Conservation (phyloP, 352 stramenopile species). For the Phytophthora pluvialis region DNA sequence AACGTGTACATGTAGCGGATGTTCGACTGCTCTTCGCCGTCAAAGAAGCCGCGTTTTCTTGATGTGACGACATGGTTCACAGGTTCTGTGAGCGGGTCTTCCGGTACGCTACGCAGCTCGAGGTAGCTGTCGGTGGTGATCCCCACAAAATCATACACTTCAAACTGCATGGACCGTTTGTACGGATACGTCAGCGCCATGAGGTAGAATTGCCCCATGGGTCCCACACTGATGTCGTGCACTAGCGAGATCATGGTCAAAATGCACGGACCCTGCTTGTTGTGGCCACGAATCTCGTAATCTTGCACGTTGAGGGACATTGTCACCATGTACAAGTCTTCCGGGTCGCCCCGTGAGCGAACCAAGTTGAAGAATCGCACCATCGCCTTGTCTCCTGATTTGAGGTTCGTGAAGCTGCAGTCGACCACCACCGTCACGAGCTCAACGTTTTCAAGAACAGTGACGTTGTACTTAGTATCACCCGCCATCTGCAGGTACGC, state of each 20-base stretch:
- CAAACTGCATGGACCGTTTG: constrained; percentile 32
- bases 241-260: constrained; percentile 37
- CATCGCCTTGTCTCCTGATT: constrained; percentile 15
- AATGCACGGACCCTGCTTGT: constrained; percentile 23
- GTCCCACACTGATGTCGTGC: constrained; percentile 20
- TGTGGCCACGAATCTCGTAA: constrained; percentile 30
- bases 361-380: constrained; percentile 44
- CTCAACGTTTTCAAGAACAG: constrained; percentile 37
- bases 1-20: constrained; percentile 36
- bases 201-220: constrained; percentile 25
- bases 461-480: constrained; percentile 45
- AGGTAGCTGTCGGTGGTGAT: constrained; percentile 32
- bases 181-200: constrained; percentile 43
- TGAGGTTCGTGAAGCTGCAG: constrained; percentile 42
- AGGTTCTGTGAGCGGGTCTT: constrained; percentile 12
- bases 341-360: constrained; percentile 12
- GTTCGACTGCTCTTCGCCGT: constrained; percentile 40
- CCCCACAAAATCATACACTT: constrained; percentile 31
- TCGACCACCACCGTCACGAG: constrained; percentile 51
- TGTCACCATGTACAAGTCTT: constrained; percentile 28
- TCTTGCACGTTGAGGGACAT: constrained; percentile 43
- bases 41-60: constrained; percentile 36
- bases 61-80: constrained; percentile 34
- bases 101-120: constrained; percentile 25
- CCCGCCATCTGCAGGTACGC: constrained; percentile 29